Evolutionary conservation across 345 rosid species (phyloP), one percentile per base, ranked within the genome.

Genomic region (Eutrema yunnanense): DNA sequence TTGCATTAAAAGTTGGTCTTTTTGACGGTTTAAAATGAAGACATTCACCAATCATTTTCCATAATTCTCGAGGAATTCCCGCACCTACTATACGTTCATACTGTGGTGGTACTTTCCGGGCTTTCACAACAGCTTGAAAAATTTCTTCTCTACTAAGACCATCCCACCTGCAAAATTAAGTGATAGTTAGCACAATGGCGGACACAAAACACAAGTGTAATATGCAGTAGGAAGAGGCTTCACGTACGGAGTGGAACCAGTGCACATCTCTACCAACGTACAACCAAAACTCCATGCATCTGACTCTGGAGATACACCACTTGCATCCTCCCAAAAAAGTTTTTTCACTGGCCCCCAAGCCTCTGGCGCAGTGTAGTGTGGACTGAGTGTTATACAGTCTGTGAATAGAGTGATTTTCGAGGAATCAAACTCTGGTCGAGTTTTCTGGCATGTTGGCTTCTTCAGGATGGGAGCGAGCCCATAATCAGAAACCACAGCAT

Each of bases 241-340:
- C 79, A 88, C 96, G 60, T 92, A 95, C 98, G 97, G 99, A 40
- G 81, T 85, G 79, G 92, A 90, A 69, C 97, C 99, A 52, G 99
- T 95, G 88, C 99, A 95, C 97, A 95, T 95, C 80, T 95, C 97
- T 72, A 95, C 96, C 83, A 95, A 82, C 43, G 99, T 90, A 78
- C 99, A 95, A 72, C 97, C 97, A 81, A 95, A 95, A 83, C 97
- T 92, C 99, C 97, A 95, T 47, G 99, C 96, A 86, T 95, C 99
- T 27, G 99, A 91, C 71, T 92, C 96, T 33, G 82, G 82, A 46
- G 96, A 92, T 79, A 92, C 88, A 65, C 92, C 97, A 33, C 86
- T 84, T 58, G 90, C 92, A 78, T 90, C 99, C 77, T 90, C 97
- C 96, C 97, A 92, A 78, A 95, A 94, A 42, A 88, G 81, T 81